phyloP scores from a whole-genome alignment of 2,329 filamentous ascomycete species.

The Gyromitra esculenta region DNA sequence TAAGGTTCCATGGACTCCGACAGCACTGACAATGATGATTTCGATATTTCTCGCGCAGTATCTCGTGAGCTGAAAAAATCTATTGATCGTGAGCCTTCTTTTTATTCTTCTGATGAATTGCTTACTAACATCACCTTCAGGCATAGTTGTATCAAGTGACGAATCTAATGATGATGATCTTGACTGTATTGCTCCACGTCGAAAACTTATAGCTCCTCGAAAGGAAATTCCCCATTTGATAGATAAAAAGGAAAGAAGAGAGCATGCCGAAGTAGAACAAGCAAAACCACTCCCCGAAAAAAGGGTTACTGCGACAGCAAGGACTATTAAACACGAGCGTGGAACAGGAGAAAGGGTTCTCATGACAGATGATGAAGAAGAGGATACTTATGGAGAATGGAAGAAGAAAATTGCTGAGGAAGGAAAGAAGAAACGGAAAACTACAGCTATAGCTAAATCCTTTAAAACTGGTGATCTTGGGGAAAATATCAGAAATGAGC shows the following conservation, averaged over 20 bases:
- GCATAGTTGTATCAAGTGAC: conserved; percentile 8
- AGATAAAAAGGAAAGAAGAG: neutral
- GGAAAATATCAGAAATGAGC: conserved; percentile 56
- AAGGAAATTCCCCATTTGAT: neutral
- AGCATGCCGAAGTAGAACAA: neutral
- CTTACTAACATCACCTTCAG: neutral
- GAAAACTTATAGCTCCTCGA: neutral
- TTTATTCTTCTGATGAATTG: neutral
- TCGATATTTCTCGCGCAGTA: conserved; percentile 46
- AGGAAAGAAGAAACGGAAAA: conserved; percentile 56
- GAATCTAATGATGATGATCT: conserved; percentile 37
- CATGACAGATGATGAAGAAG: conserved; percentile 66
- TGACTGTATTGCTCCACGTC: conserved; percentile 7
- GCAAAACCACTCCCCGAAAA: neutral
- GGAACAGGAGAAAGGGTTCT: conserved; percentile 54
- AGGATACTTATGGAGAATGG: conserved; percentile 71
- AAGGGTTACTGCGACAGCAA: conserved; percentile 5
- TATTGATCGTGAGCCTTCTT: conserved; percentile 5
- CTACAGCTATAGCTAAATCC: conserved; percentile 53
- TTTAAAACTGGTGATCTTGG: conserved; percentile 53
- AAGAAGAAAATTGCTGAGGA: conserved; percentile 64
- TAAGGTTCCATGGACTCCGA: conserved; percentile 22
- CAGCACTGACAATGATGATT: conserved; percentile 38
- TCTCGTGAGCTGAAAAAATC: conserved; percentile 27
- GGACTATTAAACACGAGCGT: conserved; percentile 39